Base-by-base conservation (phyloP, 768 basidiomycete species). In the Suillus subalutaceus region DNA sequence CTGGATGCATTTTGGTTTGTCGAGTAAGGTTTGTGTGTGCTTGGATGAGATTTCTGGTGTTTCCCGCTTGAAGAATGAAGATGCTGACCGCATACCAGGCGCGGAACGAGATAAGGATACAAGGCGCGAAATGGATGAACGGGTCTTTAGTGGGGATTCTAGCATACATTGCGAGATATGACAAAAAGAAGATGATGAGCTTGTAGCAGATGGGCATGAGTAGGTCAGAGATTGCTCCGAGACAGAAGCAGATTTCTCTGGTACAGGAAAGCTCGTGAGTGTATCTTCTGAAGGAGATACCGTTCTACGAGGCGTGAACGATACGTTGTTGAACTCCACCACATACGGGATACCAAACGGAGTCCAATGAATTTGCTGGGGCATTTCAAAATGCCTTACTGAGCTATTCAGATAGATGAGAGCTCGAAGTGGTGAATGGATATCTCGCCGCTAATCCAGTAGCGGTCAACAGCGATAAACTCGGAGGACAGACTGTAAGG, bases 311-410 rank as follows among this genome's bases (percentile, higher is more conserved):
- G 62, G 67, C 13, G 18, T 62, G 4, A 76, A 60, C 2, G 75
- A 75, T 10, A 78, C 68, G 37, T 78, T 69, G 57, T 62, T 70
- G 15, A 78, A 78, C 59, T 77, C 77, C 48, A 65, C 67, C 0
- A 78, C 18, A 4, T 76, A 78, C 1, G 75, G 75, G 2, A 78
- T 41, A 7, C 75, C 75, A 41, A 68, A 76, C 43, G 77, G 50
- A 48, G 70, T 74, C 67, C 78, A 75, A 67, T 70, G 73, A 71
- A 77, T 67, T 40, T 76, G 55, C 32, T 62, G 68, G 10, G 67
- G 20, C 74, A 76, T 76, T 10, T 60, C 32, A n/a, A 38, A 16
- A 44, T n/a, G 53, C 23, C 50, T 38, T 20, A 16, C 23, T 46
- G 37, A 30, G 35, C 48, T 32, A 30, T 38, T 63, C 35, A 48